Evolutionary conservation across 169 alveolate species (phyloP).

Genomic region (Eimeria falciformis): DNA sequence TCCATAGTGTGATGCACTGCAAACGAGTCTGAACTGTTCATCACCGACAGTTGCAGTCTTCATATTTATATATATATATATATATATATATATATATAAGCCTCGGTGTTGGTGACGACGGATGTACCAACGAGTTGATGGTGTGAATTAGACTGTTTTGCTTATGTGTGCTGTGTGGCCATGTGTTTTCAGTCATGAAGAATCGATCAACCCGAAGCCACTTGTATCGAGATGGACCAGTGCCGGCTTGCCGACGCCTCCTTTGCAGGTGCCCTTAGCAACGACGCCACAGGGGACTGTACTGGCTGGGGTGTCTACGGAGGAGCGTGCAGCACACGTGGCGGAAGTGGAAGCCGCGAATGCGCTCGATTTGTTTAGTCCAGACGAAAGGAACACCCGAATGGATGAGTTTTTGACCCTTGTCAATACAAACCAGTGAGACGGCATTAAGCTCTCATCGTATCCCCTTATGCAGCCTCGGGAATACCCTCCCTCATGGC

Average conservation of each 20-base stretch:
- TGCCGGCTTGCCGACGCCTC: conserved; percentile 21
- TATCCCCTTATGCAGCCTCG: no score
- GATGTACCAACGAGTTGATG: not conserved
- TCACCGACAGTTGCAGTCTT: not conserved
- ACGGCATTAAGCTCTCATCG: not conserved
- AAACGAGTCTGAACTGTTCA: not conserved
- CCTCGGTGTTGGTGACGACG: not conserved
- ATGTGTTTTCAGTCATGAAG: conserved; percentile 37
- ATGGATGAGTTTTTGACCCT: conserved; percentile 46
- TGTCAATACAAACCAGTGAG: conserved; percentile 54
- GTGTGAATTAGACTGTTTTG: not conserved
- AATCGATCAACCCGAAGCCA: not conserved
- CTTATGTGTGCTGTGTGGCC: not conserved
- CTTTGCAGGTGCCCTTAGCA: not conserved
- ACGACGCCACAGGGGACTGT: not conserved
- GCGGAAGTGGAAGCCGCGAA: conserved; percentile 46
- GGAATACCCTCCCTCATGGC: no score
- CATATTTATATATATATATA: no score
- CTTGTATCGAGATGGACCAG: not conserved
- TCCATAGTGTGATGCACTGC: not conserved
- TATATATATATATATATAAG: no score
- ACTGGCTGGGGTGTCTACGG: not conserved
- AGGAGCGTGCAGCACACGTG: not conserved
- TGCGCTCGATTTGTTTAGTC: conserved; percentile 55
- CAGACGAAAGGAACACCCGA: conserved; percentile 58